Percentiles rank a stretch among this genome's conserved stretches.
phyloP scores from a whole-genome alignment of 257 asterid species.

The Solanum medicagineum region DNA sequence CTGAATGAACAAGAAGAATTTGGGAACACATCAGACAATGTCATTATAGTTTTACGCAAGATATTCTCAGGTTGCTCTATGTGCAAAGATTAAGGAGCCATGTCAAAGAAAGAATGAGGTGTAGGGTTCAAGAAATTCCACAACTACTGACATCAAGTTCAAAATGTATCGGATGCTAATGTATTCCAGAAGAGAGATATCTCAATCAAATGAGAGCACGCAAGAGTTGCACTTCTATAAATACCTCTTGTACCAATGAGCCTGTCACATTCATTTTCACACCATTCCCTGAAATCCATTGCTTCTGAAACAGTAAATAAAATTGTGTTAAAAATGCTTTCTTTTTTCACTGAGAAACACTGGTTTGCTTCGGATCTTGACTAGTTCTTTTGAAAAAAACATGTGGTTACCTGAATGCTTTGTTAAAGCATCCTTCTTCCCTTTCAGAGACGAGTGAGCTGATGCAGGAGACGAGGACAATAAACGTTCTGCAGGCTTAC shows the following conservation, averaged over 20 bases:
- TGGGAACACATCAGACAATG: neutral
- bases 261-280: constrained; percentile 82
- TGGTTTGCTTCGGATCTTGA: neutral
- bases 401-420: constrained; percentile 54
- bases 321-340: neutral
- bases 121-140: neutral
- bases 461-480: constrained; percentile 37
- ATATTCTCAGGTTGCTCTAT: neutral
- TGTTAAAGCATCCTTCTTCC: constrained; percentile 40
- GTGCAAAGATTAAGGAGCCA: neutral
- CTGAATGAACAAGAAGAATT: constrained; percentile 18
- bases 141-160: neutral
- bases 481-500: constrained; percentile 31
- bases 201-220: neutral
- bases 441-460: constrained; percentile 36
- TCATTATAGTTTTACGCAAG: neutral
- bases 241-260: constrained; percentile 86
- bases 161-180: neutral
- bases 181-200: neutral
- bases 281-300: constrained; percentile 81
- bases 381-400: neutral
- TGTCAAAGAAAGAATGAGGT: neutral
- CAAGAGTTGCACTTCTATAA: neutral
- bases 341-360: neutral
- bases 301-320: constrained; percentile 54